Evolutionary conservation across 1,284 basidiomycete species (phyloP).

Genomic region (Takashimella tepidaria): DNA sequence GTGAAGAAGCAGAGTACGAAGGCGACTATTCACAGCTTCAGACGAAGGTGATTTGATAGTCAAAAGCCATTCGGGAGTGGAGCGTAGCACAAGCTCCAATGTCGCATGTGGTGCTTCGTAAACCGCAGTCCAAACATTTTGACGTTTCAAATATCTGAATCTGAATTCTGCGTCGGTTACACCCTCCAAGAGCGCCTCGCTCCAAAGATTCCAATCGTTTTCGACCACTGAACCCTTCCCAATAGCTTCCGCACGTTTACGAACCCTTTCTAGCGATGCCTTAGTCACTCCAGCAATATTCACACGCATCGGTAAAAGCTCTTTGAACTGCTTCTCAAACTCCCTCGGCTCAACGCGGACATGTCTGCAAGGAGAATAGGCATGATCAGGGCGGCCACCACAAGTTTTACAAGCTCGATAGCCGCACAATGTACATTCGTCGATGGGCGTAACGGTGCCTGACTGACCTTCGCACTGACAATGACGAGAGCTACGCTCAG

Average conservation of each 20-base stretch:
- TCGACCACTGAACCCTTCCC: slow-evolving; percentile 44
- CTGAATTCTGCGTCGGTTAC: slow-evolving; percentile 60
- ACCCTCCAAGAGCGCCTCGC: slow-evolving; percentile 61
- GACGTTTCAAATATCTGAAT: slow-evolving; percentile 80
- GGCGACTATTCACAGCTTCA: slow-evolving; percentile 73
- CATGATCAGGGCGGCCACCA: slow-evolving; percentile 84
- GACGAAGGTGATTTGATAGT: slow-evolving; percentile 63
- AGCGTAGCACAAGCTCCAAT: slow-evolving; percentile 72
- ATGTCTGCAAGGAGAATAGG: slow-evolving; percentile 49
- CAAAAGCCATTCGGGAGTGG: slow-evolving; percentile 79
- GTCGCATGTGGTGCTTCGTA: slow-evolving; percentile 68
- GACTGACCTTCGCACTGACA: slow-evolving; percentile 85
- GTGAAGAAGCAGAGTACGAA: slow-evolving; percentile 65
- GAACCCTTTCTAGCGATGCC: slow-evolving; percentile 56
- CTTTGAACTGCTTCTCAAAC: slow-evolving; percentile 72
- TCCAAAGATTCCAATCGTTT: slow-evolving; percentile 63
- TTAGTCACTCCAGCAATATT: slow-evolving; percentile 56
- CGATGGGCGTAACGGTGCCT: slow-evolving; percentile 65
- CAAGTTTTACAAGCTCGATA: slow-evolving; percentile 78
- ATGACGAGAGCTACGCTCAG: slow-evolving; percentile 67
- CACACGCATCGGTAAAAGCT: slow-evolving; percentile 80
- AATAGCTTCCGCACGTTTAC: slow-evolving; percentile 26
- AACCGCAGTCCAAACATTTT: slow-evolving; percentile 76
- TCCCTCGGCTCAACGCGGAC: slow-evolving; percentile 57
- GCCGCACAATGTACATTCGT: slow-evolving; percentile 69